Percentiles rank a stretch among this genome's conserved stretches.
phyloP scores from a whole-genome alignment of 441 rosid species.

The Populus hybrid region DNA sequence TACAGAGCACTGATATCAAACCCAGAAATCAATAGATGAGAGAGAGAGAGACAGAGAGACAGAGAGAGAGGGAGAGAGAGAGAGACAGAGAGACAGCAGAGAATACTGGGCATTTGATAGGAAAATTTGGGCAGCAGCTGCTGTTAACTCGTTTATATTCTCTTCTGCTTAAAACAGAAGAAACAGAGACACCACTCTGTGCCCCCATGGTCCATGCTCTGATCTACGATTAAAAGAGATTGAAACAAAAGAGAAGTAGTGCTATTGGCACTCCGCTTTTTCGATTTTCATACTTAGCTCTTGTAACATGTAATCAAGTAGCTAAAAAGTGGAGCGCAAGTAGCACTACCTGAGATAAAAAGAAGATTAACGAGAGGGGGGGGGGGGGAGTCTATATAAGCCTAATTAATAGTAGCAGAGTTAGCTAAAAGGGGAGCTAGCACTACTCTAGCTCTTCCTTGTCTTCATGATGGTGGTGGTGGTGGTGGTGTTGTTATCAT shows the following conservation, averaged over 20 bases:
- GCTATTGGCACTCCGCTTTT: slow-evolving; percentile 52
- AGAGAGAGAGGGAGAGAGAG: neutral
- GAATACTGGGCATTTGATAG: slow-evolving; percentile 18
- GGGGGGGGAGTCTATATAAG: slow-evolving; percentile 16
- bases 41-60: neutral
- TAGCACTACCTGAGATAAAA: slow-evolving; percentile 47
- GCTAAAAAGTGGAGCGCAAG: slow-evolving; percentile 51
- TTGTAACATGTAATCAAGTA: neutral
- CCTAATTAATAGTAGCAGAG: slow-evolving; percentile 22
- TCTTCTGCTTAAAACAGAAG: slow-evolving; percentile 21
- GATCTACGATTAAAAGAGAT: slow-evolving; percentile 27
- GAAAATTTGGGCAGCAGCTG: slow-evolving; percentile 28
- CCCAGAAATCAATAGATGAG: neutral
- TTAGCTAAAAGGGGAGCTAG: neutral
- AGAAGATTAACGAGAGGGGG: slow-evolving; percentile 8
- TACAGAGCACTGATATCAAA: neutral
- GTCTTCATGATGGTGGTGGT: slow-evolving; percentile 21
- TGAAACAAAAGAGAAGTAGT: slow-evolving; percentile 27
- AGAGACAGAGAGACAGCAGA: neutral
- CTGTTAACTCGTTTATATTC: slow-evolving; percentile 22
- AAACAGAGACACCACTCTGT: neutral
- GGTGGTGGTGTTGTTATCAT: slow-evolving; percentile 26
- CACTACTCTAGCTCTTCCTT: slow-evolving; percentile 34
- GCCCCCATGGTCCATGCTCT: slow-evolving; percentile 24
- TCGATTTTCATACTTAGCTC: neutral